Evolutionary conservation across 2,329 filamentous ascomycete genomes (phyloP).

Genomic region (Ophiostoma pallidulum): DNA sequence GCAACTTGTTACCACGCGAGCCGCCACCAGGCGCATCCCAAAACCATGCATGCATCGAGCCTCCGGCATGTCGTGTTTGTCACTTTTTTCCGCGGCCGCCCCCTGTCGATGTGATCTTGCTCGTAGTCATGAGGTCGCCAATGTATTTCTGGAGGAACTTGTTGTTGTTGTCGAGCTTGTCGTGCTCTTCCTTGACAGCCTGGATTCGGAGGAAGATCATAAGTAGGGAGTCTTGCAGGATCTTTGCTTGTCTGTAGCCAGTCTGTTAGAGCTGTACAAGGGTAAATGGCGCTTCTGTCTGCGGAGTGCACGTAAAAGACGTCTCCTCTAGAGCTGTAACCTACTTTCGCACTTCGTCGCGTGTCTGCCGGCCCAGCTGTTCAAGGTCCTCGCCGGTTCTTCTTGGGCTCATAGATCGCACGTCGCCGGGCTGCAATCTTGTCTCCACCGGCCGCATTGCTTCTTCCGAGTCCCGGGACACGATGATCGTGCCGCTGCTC

Average conservation of each 20-base stretch:
- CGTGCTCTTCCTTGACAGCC: constrained; percentile 85
- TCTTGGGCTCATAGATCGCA: constrained; percentile 87
- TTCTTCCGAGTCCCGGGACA: constrained; percentile 59
- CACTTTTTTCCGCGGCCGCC: constrained; percentile 45
- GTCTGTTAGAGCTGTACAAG: neutral
- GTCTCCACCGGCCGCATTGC: constrained; percentile 64
- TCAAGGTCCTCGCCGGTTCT: constrained; percentile 86
- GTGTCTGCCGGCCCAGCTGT: constrained; percentile 72
- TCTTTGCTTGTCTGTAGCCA: constrained; percentile 66
- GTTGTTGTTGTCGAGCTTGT: constrained; percentile 95
- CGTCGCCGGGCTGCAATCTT: constrained; percentile 76
- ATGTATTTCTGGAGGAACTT: constrained; percentile 97
- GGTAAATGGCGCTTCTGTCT: neutral
- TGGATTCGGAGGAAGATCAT: constrained; percentile 91
- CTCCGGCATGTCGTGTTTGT: constrained; percentile 16
- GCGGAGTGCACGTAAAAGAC: neutral
- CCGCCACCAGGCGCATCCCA: neutral
- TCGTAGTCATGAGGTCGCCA: constrained; percentile 85
- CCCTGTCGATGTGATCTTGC: constrained; percentile 54
- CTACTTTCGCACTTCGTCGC: constrained; percentile 53
- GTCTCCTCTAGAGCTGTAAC: too few species aligned
- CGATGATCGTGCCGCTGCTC: constrained; percentile 73
- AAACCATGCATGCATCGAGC: neutral
- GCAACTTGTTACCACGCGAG: neutral
- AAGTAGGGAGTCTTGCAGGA: constrained; percentile 78